Evolutionary conservation across 345 rosid species (phyloP).

Genomic region (Camelina hispida): DNA sequence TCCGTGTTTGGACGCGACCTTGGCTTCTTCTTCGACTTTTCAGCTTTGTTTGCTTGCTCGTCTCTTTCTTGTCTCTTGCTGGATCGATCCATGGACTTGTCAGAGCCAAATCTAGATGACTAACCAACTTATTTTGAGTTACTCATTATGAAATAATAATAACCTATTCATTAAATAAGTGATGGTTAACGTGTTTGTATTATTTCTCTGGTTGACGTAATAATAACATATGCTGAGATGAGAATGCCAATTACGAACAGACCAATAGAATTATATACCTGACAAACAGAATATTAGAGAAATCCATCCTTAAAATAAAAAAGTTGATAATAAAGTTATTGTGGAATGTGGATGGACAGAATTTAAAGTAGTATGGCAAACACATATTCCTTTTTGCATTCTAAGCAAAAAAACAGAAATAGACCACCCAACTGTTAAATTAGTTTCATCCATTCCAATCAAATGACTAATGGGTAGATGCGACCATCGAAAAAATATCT

Average conservation of each 20-base stretch:
- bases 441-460: neutral
- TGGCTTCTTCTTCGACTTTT: conserved; percentile 62
- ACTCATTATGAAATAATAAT: too few species aligned
- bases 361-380: conserved; percentile 5
- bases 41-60: conserved; percentile 49
- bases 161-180: too few species aligned
- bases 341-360: conserved; percentile 18
- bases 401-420: neutral
- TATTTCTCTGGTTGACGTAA: neutral
- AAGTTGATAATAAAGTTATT: conserved; percentile 4
- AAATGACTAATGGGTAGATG: conserved; percentile 16
- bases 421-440: conserved; percentile 5
- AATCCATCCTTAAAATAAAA: neutral
- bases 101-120: conserved; percentile 52
- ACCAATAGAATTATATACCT: too few species aligned
- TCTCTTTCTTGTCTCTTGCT: conserved; percentile 52
- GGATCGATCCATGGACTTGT: conserved; percentile 70
- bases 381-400: neutral
- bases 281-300: neutral
- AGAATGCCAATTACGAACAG: neutral
- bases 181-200: too few species aligned
- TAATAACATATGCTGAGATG: neutral
- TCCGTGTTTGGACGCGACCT: conserved; percentile 54
- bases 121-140: too few species aligned
- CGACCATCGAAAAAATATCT: conserved; percentile 17